phyloP scores from a whole-genome alignment of 1,284 basidiomycete species.

The Cutaneotrichosporon mucoides region DNA sequence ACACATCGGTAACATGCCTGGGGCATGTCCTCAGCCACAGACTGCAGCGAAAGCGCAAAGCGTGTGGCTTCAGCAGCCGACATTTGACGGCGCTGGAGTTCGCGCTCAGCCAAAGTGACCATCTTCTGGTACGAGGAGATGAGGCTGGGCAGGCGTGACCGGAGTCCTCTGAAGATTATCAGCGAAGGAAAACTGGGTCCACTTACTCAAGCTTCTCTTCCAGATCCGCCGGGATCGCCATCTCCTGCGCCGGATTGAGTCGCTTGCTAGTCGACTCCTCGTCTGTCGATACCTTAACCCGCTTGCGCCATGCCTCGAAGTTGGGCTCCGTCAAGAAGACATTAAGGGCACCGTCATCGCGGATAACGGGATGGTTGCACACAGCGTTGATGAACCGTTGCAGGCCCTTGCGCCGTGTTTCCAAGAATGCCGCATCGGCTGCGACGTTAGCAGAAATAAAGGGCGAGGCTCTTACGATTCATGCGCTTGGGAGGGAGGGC shows the following conservation, averaged over 20 bases:
- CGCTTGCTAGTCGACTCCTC: constrained; percentile 80
- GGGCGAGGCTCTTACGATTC: constrained; percentile 60
- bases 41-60: constrained; percentile 71
- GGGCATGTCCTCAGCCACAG: constrained; percentile 60
- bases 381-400: constrained; percentile 73
- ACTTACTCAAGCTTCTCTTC: constrained; percentile 78
- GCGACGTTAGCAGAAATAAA: constrained; percentile 9
- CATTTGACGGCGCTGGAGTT: constrained; percentile 78
- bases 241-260: constrained; percentile 77
- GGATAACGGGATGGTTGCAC: constrained; percentile 82
- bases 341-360: constrained; percentile 73
- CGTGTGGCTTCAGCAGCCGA: constrained; percentile 77
- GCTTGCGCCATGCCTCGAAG: constrained; percentile 79
- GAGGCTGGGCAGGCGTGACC: constrained; percentile 64
- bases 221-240: constrained; percentile 84
- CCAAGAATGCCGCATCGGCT: constrained; percentile 83
- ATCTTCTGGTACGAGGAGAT: constrained; percentile 83
- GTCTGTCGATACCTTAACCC: constrained; percentile 59
- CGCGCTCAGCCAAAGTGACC: constrained; percentile 75
- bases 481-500: constrained; percentile 83
- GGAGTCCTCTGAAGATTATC: constrained; percentile 56
- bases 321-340: constrained; percentile 75
- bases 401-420: constrained; percentile 81
- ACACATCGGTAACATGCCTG: constrained; percentile 49
- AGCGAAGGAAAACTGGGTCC: background rate